A percentile compares a stretch with the other conserved stretches of the same genome.
Conservation (phyloP, 495 filamentous ascomycete genomes). For the Wilcoxina mikolae region DNA sequence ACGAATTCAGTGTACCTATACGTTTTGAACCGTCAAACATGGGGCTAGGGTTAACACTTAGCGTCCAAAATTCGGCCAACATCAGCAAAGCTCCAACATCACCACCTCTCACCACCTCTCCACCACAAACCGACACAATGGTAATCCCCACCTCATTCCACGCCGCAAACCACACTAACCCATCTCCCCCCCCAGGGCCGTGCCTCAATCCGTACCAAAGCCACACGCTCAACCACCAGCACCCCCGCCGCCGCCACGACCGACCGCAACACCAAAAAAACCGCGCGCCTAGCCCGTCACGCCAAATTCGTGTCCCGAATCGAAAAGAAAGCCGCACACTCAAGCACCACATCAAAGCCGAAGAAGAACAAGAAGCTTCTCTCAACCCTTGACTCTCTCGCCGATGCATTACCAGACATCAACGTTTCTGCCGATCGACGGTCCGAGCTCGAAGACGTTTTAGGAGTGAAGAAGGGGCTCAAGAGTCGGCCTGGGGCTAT, state of each 20-base stretch:
- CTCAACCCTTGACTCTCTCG: constrained; percentile 59
- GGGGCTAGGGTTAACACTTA: too few relatives aligned
- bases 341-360: constrained; percentile 27
- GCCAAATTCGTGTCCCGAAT: constrained; percentile 60
- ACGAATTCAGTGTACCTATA: too few relatives aligned
- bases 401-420: constrained; percentile 52
- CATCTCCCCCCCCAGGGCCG: constrained; percentile 24
- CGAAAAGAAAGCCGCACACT: constrained; percentile 37
- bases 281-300: constrained; percentile 65
- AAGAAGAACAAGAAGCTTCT: constrained; percentile 61
- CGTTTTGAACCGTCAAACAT: too few relatives aligned
- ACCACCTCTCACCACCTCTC: neutral
- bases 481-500: constrained; percentile 59
- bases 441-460: constrained; percentile 20
- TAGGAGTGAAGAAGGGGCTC: constrained; percentile 54
- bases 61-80: too few relatives aligned
- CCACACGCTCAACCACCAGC: constrained; percentile 15
- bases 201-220: constrained; percentile 34
- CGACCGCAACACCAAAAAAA: constrained; percentile 42
- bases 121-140: neutral
- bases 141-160: neutral
- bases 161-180: neutral
- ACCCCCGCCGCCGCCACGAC: constrained; percentile 6
- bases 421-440: constrained; percentile 30
- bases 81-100: too few relatives aligned